Percentiles rank a stretch among this genome's conserved stretches.
phyloP scores from a whole-genome alignment of 345 rosid species.

The Acer saccharum region DNA sequence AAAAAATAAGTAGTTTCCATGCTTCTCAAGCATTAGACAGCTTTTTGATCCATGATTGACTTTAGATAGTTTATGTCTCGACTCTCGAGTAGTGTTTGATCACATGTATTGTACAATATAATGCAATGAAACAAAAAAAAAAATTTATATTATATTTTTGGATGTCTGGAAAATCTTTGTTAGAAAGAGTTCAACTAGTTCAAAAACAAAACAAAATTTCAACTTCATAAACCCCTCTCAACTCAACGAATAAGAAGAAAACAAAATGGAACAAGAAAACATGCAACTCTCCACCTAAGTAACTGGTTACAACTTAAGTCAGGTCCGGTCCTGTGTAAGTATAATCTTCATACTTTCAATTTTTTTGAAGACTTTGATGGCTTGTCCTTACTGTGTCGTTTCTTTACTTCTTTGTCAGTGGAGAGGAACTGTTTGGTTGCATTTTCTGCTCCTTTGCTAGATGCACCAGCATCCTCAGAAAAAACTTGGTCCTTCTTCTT shows the following conservation, averaged over 20 bases:
- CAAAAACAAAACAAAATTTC: conserved; percentile 7
- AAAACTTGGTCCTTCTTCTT: conserved; percentile 22
- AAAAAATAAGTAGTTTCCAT: conserved; percentile 12
- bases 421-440: conserved; percentile 47
- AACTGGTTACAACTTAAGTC: conserved; percentile 1
- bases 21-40: conserved; percentile 14
- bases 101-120: conserved; percentile 15
- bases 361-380: conserved; percentile 31
- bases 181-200: not conserved
- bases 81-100: conserved; percentile 13
- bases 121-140: conserved; percentile 12
- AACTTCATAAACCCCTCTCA: not conserved
- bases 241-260: not conserved
- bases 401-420: conserved; percentile 42
- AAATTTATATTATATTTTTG: not conserved
- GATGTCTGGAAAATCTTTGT: not conserved
- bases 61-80: conserved; percentile 11
- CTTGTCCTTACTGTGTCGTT: conserved; percentile 36
- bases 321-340: conserved; percentile 20
- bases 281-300: not conserved
- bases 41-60: conserved; percentile 16
- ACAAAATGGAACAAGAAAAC: not conserved
- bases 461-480: conserved; percentile 24
- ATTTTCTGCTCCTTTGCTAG: conserved; percentile 32
- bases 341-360: conserved; percentile 31